These are phyloP conservation scores for Phytomonas sp. DNA, from an alignment of 208 protist species.

Conservation along the genomic window DNA sequence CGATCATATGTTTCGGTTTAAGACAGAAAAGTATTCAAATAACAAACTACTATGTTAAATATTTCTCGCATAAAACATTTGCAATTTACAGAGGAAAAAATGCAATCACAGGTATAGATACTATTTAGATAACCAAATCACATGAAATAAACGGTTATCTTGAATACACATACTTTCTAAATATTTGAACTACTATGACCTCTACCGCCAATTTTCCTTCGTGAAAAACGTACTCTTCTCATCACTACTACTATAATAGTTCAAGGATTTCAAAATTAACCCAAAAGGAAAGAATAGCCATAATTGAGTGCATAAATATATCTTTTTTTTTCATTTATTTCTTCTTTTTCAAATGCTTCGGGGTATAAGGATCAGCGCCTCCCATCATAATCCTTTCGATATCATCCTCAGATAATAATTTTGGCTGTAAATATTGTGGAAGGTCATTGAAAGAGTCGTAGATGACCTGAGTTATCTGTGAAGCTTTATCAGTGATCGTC, in stretches of 20 bases:
- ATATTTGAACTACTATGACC: constrained; percentile 1
- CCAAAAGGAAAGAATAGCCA: neutral
- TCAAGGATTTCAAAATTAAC: neutral
- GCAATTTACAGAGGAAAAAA: neutral
- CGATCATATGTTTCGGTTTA: neutral
- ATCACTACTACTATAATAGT: neutral
- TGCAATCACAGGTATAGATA: neutral
- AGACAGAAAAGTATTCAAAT: neutral
- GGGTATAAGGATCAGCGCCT: constrained; percentile 67
- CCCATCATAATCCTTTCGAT: constrained; percentile 72
- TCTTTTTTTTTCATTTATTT: constrained; percentile 32
- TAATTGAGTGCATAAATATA: neutral
- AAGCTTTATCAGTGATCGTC: constrained; percentile 6
- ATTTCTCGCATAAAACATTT: neutral
- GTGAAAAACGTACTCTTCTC: neutral
- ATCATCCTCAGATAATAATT: constrained; percentile 54
- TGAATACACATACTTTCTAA: constrained; percentile 3
- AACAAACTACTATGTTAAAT: neutral
- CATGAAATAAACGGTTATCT: neutral
- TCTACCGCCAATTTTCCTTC: neutral
- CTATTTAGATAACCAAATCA: neutral
- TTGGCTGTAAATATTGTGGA: constrained; percentile 44
- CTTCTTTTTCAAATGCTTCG: constrained; percentile 65
- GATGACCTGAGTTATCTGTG: constrained; percentile 11
- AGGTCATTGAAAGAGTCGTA: constrained; percentile 51